Conservation (phyloP, 2,329 filamentous ascomycete species). For the Ophiocordyceps unilateralis region DNA sequence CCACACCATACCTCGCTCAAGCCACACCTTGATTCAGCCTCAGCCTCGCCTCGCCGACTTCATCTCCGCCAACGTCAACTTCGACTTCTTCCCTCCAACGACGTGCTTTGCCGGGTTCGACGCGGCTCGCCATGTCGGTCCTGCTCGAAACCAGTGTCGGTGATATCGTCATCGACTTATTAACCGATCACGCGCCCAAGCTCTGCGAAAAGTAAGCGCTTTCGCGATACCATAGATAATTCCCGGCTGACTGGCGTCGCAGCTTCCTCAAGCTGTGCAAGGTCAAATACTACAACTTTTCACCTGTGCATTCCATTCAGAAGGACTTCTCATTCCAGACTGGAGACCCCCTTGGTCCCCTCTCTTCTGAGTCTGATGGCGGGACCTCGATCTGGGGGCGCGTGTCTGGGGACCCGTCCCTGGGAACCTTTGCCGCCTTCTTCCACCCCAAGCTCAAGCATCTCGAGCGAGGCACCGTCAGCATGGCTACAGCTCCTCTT, state of each 20-base stretch:
- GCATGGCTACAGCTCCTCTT: constrained; percentile 83
- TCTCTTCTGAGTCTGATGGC: constrained; percentile 72
- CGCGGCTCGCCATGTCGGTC: constrained; percentile 53
- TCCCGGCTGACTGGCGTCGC: constrained; percentile 16
- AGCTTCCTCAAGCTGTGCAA: constrained; percentile 98
- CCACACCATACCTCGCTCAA: background rate
- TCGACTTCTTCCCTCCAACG: background rate
- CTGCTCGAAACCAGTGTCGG: constrained; percentile 83
- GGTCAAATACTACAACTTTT: constrained; percentile 97
- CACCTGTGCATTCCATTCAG: constrained; percentile 79
- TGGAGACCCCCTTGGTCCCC: constrained; percentile 80
- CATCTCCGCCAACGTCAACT: background rate
- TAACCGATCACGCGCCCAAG: constrained; percentile 76
- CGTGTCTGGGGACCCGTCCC: constrained; percentile 46
- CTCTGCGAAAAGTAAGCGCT: constrained; percentile 87
- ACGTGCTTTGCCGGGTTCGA: background rate
- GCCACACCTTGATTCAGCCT: background rate
- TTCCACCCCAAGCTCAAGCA: constrained; percentile 82
- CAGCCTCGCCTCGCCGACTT: background rate
- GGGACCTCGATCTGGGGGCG: constrained; percentile 87
- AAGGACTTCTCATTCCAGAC: constrained; percentile 94
- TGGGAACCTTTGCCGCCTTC: constrained; percentile 67
- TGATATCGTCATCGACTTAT: constrained; percentile 86
- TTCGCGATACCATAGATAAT: constrained; percentile 24
- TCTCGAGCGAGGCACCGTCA: constrained; percentile 75